Conservation (phyloP, 495 filamentous ascomycete genomes). For the Tuber calosporum region DNA sequence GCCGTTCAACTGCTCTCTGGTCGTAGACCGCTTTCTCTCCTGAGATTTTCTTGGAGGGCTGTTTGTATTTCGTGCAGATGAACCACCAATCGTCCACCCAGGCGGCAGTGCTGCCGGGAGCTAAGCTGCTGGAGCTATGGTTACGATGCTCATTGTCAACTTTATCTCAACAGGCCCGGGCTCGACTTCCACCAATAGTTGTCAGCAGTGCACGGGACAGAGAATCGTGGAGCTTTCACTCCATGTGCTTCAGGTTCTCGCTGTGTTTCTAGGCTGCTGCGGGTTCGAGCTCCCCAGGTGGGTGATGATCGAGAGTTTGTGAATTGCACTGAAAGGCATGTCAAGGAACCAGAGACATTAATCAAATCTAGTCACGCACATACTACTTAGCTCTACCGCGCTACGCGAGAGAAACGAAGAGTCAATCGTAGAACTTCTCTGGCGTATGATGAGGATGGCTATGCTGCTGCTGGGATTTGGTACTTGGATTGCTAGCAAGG, state of each 20-base stretch:
- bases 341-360: neutral
- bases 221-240: neutral
- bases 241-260: neutral
- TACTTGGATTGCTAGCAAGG: neutral
- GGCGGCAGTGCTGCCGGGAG: neutral
- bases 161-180: neutral
- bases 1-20: neutral
- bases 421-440: neutral
- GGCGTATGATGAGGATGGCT: neutral
- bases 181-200: neutral
- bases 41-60: neutral
- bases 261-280: neutral
- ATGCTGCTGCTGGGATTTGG: neutral
- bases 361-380: neutral
- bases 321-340: neutral
- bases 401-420: neutral
- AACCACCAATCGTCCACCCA: neutral
- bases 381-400: neutral
- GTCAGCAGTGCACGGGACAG: neutral
- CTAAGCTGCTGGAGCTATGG: neutral
- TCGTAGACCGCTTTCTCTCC: neutral
- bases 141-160: neutral
- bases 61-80: neutral
- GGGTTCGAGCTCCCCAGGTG: neutral
- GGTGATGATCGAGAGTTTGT: neutral